Evolutionary conservation across 176 grass and related monocot genomes (phyloP).

Genomic region (Eremochloa ophiuroides): DNA sequence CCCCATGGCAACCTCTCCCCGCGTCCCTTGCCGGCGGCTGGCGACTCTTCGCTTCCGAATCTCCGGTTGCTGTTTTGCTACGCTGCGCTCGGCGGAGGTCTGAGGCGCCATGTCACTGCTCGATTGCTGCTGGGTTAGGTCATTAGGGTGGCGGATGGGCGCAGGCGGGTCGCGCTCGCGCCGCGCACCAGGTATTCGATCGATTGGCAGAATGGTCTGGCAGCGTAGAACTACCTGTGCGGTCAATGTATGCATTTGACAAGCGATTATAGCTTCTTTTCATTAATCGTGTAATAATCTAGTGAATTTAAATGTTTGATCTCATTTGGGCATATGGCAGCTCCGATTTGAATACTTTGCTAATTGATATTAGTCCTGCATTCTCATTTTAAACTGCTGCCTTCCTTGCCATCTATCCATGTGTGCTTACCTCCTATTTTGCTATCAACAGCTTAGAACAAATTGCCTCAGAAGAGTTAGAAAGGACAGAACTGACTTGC

Average conservation of each 20-base stretch:
- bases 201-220: background rate
- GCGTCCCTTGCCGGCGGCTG: background rate
- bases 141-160: background rate
- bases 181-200: constrained; percentile 17
- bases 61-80: background rate
- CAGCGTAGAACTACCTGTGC: background rate
- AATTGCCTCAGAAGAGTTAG: constrained; percentile 71
- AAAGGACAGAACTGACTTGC: constrained; percentile 62
- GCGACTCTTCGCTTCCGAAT: background rate
- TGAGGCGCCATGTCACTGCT: background rate
- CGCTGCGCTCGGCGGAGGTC: background rate
- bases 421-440: constrained; percentile 5
- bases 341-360: background rate
- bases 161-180: background rate
- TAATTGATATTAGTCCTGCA: background rate
- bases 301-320: background rate
- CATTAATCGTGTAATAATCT: background rate
- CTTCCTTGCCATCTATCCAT: background rate
- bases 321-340: background rate
- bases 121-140: background rate
- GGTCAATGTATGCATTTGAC: background rate
- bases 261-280: background rate
- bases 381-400: background rate
- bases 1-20: background rate
- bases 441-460: constrained; percentile 51